Base-by-base conservation (phyloP, 176 grass and related monocot genomes). In the Cenchrus fungigraminus region DNA sequence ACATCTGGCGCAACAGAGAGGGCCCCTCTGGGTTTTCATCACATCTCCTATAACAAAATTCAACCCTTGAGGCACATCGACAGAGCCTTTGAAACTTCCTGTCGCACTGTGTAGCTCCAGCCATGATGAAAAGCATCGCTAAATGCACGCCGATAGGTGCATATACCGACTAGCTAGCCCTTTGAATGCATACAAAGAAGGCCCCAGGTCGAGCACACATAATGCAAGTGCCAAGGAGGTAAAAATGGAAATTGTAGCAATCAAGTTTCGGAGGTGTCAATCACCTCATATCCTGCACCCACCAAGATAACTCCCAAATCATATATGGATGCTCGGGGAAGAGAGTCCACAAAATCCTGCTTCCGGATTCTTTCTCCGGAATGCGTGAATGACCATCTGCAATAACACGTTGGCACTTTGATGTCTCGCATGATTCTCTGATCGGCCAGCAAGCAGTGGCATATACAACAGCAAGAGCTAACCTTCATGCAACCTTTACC, bases 1-100 rank as follows among this genome's bases (percentile, higher is more conserved):
- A 84, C 85, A 84, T 96, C 82, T 0, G 87, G 79, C 0, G 90
- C 84, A 13, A 88, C 62, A 9, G 97, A 92, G 79, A 99, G 84
- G 78, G 89, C 77, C 0, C 97, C 97, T 67, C 25, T 91, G 6
- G 93, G 93, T 87, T 86, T 25, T 88, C 93, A 96, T 92, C 12
- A 96, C 88, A 91, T 99, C 97, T 52, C 97, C 91, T 32, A 99
- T 75, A 4, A 99, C 86, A 60, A 99, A 99, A 82, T 99, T 99
- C 54, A 99, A 79, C 5, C 97, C 97, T 73, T 99, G 93, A 19
- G 97, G 91, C 9, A 98, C 97, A 77, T 91, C 94, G 6, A 99
- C 92, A 0, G 93, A 91, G 28, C 97, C 97, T 84, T 89, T 84
- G 70, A 95, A 98, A 64, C 91, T 98, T 64, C 97, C 93, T 4